Evolutionary conservation across 495 filamentous ascomycete genomes (phyloP).

Genomic region (Cudoniella acicularis): DNA sequence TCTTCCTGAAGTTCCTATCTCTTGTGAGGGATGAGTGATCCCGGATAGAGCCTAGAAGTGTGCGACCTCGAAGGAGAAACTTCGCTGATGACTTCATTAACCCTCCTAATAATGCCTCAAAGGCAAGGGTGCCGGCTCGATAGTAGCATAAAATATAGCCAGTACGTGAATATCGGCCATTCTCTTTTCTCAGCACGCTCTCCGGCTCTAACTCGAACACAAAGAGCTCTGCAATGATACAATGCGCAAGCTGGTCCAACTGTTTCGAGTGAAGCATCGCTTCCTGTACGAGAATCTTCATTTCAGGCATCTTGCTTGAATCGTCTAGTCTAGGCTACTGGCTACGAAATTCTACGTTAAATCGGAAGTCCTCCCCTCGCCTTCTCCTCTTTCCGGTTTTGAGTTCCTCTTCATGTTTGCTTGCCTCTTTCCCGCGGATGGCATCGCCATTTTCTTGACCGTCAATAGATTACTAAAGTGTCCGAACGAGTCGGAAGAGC

Average conservation of each 20-base stretch:
- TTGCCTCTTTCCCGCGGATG: no score
- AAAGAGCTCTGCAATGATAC: conserved; percentile 13
- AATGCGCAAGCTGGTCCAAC: conserved; percentile 8
- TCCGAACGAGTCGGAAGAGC: conserved; percentile 20
- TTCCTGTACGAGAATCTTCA: neutral
- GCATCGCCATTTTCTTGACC: conserved; percentile 16
- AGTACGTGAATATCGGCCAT: conserved; percentile 7
- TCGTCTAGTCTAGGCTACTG: conserved; percentile 24
- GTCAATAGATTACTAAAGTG: conserved; percentile 26
- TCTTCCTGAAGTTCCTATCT: conserved; percentile 14
- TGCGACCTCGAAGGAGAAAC: conserved; percentile 11
- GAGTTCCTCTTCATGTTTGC: no score
- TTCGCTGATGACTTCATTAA: conserved; percentile 5
- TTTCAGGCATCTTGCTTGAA: conserved; percentile 14
- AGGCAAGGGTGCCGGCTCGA: conserved; percentile 1
- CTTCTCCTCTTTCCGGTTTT: no score
- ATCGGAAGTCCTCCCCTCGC: conserved; percentile 21
- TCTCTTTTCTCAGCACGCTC: conserved; percentile 2
- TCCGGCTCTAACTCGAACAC: conserved; percentile 11
- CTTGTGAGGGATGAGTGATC: conserved; percentile 2
- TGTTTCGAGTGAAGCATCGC: conserved; percentile 3
- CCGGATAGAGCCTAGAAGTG: neutral
- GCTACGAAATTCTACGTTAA: conserved; percentile 24
- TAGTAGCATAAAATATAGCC: conserved; percentile 7
- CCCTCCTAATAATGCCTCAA: conserved; percentile 1